Base-by-base conservation (phyloP, 345 rosid species). In the Salix viminalis region DNA sequence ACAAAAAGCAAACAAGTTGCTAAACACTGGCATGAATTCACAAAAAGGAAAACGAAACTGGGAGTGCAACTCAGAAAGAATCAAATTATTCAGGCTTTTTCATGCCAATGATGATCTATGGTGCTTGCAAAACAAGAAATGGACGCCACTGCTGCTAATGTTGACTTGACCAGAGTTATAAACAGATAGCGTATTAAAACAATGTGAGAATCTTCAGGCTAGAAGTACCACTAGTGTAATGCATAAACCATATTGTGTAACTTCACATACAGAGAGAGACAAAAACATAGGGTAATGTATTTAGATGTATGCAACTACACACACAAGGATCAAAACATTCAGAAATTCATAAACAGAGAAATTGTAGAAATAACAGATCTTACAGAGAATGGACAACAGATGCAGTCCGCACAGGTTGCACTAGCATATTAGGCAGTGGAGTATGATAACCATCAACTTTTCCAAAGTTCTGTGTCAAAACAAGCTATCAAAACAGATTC, bases 351-450 rank as follows among this genome's bases (percentile, higher is more conserved):
- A 34, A 21, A 9, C 56, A 75, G 19, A 71, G 60, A 19, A 39
- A 26, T 30, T 15, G 60, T 65, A 44, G 4, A 54, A 32, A 24
- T 13, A 44, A 66, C 52, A 56, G 67, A 58, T 82, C 98, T 86
- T 88, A 94, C 98, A 89, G 75, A 71, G 85, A 90, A 70, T 88
- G 88, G 42, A 84, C 68, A 71, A 88, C 76, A 32, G 83, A 80
- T 41, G 89, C 83, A 65, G 87, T 73, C 82, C 83, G 87, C 61
- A 92, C 87, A 23, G 97, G 91, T 73, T 80, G 92, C 84, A 85
- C 50, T 54, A 94, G 87, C 81, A 88, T 70, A 78, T 83, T 83
- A 73, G 94, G 91, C 10, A 87, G 77, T 70, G 85, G 84, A 82
- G 83, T 67, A 73, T 77, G 85, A 75, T 72, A 68, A 73, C 81